Conservation (phyloP, 2,329 filamentous ascomycete genomes). For the Penicillium expansum region DNA sequence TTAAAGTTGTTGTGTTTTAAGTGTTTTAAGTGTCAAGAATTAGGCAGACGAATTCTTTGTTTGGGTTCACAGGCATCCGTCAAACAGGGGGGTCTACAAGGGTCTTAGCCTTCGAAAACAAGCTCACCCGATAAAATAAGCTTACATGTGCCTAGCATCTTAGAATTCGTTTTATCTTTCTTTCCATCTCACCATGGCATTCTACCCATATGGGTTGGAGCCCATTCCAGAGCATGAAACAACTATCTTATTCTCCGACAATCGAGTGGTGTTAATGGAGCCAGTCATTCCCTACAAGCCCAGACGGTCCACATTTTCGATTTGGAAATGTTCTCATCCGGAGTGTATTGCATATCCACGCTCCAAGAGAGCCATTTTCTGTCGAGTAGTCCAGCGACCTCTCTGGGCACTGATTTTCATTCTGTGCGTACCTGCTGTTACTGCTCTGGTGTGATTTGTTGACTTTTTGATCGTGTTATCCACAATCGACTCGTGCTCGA, state of each 20-base stretch:
- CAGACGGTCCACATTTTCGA: neutral
- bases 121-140: neutral
- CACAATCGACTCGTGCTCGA: neutral
- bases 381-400: neutral
- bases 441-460: neutral
- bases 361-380: slow-evolving; percentile 1
- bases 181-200: neutral
- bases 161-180: neutral
- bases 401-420: slow-evolving; percentile 7
- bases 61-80: neutral
- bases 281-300: neutral
- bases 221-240: neutral
- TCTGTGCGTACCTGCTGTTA: slow-evolving; percentile 1
- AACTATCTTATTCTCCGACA: neutral
- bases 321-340: slow-evolving; percentile 10
- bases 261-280: neutral
- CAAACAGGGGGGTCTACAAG: neutral
- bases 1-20: too few relatives aligned
- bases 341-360: neutral
- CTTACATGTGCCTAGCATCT: neutral
- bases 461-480: neutral
- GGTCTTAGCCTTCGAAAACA: neutral
- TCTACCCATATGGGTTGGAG: neutral
- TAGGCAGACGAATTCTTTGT: neutral
- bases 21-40: too few relatives aligned